Conservation (phyloP, 257 asterid species). For the Solanum piurae region DNA sequence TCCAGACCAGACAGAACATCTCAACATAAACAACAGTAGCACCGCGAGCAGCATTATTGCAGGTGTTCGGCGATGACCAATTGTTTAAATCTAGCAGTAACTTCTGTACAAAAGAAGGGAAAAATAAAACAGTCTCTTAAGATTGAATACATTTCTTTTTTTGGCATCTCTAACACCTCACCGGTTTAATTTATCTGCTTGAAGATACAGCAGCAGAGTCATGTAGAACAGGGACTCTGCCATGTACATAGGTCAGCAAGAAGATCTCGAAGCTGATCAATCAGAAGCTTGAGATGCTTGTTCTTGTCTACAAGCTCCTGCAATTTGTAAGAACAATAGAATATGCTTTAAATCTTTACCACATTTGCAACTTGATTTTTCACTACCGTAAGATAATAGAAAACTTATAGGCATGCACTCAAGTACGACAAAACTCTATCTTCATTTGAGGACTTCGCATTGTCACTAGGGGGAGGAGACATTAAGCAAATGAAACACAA, state of each 20-base stretch:
- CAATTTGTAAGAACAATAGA: not conserved
- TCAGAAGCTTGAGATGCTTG: conserved; percentile 49
- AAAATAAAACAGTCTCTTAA: not conserved
- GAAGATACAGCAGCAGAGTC: conserved; percentile 1
- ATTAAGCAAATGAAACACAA: not conserved
- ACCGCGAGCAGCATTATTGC: not conserved
- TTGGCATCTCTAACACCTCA: not conserved
- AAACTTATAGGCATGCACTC: not conserved
- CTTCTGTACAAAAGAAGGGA: not conserved
- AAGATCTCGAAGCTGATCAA: conserved; percentile 69
- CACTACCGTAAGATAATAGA: not conserved
- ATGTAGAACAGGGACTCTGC: conserved; percentile 76
- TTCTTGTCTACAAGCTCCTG: conserved; percentile 63
- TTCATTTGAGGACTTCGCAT: not conserved
- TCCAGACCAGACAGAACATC: not conserved
- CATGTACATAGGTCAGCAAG: conserved; percentile 63
- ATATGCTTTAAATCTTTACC: not conserved
- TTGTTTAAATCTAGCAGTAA: not conserved
- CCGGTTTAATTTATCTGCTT: not conserved
- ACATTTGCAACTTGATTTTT: not conserved
- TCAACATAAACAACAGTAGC: not conserved
- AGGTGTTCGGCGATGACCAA: not conserved
- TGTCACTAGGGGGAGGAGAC: not conserved
- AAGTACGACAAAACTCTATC: not conserved
- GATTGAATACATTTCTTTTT: not conserved